A percentile compares a stretch with the other conserved stretches of the same genome.
phyloP scores from a whole-genome alignment of 768 basidiomycete genomes.

The Termitomyces sp. region DNA sequence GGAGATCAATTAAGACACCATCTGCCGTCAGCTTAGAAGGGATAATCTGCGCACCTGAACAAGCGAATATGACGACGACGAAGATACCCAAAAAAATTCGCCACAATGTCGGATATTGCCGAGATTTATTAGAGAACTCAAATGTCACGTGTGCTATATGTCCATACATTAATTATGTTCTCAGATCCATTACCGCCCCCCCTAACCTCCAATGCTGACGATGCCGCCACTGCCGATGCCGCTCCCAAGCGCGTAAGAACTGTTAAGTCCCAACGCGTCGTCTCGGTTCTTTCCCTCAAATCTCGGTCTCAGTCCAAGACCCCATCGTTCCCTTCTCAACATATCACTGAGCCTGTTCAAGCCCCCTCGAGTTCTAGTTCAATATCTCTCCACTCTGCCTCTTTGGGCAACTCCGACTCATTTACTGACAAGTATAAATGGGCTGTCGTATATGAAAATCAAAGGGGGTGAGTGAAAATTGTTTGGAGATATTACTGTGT shows the following conservation, averaged over 20 bases:
- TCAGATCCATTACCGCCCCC: conserved; percentile 23
- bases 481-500: neutral
- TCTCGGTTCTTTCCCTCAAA: conserved; percentile 28
- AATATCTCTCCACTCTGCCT: conserved; percentile 12
- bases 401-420: conserved; percentile 17
- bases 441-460: conserved; percentile 80
- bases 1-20: neutral
- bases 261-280: conserved; percentile 25
- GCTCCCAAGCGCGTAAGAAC: conserved; percentile 41
- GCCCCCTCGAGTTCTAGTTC: neutral
- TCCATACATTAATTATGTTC: neutral
- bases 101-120: neutral
- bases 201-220: conserved; percentile 35
- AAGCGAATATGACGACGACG: neutral
- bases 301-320: conserved; percentile 2
- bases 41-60: neutral
- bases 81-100: neutral
- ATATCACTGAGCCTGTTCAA: neutral
- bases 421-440: conserved; percentile 59
- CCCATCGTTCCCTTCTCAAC: neutral
- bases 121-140: too few species aligned
- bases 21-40: neutral
- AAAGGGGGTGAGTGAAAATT: conserved; percentile 55
- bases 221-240: conserved; percentile 30
- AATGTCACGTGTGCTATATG: too few species aligned